A percentile compares a stretch with the other conserved stretches of the same genome.
Evolutionary conservation across 768 basidiomycete species (phyloP).

Genomic region (Phylloporus sp.): DNA sequence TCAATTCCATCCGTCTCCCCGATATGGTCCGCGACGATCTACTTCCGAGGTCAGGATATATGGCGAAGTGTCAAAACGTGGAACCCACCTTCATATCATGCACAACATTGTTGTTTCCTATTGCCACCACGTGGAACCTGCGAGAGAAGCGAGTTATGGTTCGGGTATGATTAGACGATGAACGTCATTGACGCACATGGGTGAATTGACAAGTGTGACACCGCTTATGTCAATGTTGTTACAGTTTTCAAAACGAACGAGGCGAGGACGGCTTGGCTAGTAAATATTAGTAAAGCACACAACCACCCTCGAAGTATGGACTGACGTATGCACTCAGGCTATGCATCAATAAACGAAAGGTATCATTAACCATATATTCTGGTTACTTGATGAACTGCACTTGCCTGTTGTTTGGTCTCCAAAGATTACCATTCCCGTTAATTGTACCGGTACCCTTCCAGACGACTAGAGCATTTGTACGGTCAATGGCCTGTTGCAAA

Average conservation of each 20-base stretch:
- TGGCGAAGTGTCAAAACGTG: background rate
- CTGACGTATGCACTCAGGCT: slow-evolving; percentile 5
- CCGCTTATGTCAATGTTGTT: slow-evolving; percentile 7
- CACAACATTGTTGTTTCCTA: slow-evolving; percentile 5
- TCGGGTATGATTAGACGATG: too few relatives aligned
- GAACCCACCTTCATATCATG: slow-evolving; percentile 8
- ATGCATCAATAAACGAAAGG: background rate
- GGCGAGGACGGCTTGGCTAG: slow-evolving; percentile 6
- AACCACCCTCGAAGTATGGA: too few relatives aligned
- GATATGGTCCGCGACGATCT: slow-evolving; percentile 11
- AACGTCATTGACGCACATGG: slow-evolving; percentile 10
- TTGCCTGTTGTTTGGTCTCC: background rate
- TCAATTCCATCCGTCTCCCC: slow-evolving; percentile 9
- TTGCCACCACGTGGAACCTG: slow-evolving; percentile 11
- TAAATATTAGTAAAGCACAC: too few relatives aligned
- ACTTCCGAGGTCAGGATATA: background rate
- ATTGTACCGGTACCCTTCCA: slow-evolving; percentile 7
- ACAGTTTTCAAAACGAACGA: slow-evolving; percentile 7
- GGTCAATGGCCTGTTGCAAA: background rate
- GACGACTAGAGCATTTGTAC: background rate
- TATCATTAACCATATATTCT: background rate
- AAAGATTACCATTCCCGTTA: slow-evolving; percentile 2
- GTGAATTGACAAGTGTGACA: slow-evolving; percentile 13
- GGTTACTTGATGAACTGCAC: background rate
- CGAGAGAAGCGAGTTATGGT: background rate